phyloP scores from a whole-genome alignment of 495 filamentous ascomycete genomes.

The Amphirosellinia nigrospora region DNA sequence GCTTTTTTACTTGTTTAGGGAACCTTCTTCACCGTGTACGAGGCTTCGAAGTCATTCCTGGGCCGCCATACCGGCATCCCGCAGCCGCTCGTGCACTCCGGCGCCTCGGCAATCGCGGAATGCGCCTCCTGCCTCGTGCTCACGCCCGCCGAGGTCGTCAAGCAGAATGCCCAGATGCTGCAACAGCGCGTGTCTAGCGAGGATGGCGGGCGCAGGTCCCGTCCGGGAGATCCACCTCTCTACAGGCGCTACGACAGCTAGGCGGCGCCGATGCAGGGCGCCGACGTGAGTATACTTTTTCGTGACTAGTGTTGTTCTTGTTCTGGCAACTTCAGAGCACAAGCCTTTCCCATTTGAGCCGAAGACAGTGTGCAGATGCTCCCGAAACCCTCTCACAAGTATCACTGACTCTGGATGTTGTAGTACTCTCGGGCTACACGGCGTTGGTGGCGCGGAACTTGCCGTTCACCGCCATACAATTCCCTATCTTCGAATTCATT shows the following conservation, averaged over 20 bases:
- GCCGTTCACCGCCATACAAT: conserved; percentile 86
- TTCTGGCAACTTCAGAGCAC: neutral
- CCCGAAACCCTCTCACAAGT: neutral
- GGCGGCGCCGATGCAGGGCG: conserved; percentile 38
- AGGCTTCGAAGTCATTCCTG: conserved; percentile 68
- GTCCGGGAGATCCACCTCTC: conserved; percentile 44
- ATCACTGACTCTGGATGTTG: neutral
- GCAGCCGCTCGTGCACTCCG: conserved; percentile 67
- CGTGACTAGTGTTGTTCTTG: neutral
- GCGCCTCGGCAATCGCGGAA: conserved; percentile 76
- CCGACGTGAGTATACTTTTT: conserved; percentile 23
- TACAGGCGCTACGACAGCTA: conserved; percentile 51
- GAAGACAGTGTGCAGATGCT: neutral
- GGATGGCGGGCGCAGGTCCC: neutral
- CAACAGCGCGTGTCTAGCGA: conserved; percentile 27
- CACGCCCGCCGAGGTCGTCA: conserved; percentile 88
- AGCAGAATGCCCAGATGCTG: conserved; percentile 88
- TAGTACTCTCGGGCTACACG: conserved; percentile 79
- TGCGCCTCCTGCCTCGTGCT: conserved; percentile 83
- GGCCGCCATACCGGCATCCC: conserved; percentile 54
- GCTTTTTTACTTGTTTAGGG: conserved; percentile 44
- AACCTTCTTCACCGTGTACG: conserved; percentile 90
- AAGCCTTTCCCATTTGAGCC: neutral
- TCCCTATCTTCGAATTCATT: conserved; percentile 81
- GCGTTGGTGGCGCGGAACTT: conserved; percentile 80